A percentile compares a stretch with the other conserved stretches of the same genome.
phyloP scores from a whole-genome alignment of 257 asterid species.

The Mitragyna speciosa region DNA sequence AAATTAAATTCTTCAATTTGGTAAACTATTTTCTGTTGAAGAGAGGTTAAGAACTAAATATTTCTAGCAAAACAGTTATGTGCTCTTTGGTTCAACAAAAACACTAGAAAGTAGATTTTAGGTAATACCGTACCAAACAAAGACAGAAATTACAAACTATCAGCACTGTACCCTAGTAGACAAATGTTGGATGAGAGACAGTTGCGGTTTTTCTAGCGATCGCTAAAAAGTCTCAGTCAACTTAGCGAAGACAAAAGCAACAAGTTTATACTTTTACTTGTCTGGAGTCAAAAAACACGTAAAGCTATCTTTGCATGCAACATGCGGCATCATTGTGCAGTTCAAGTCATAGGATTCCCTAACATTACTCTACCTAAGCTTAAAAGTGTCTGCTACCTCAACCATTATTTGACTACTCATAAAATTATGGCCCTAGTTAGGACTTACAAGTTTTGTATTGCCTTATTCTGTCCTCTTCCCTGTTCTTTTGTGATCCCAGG shows the following conservation, averaged over 20 bases:
- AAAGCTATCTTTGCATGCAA: conserved; percentile 8
- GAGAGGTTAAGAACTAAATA: no score
- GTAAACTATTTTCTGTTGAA: no score
- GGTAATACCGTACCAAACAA: no score
- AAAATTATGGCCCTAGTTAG: neutral
- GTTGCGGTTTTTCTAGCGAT: neutral
- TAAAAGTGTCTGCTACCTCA: neutral
- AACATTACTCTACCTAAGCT: no score
- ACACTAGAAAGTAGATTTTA: no score
- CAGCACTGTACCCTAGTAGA: no score
- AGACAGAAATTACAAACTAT: no score
- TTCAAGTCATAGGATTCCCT: conserved; percentile 26
- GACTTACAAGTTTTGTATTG: neutral
- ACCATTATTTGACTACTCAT: conserved; percentile 6
- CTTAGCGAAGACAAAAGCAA: conserved; percentile 6
- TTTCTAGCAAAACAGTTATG: no score
- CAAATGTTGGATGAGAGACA: neutral
- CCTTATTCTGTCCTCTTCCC: neutral
- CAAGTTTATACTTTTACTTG: conserved; percentile 9
- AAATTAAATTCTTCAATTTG: no score
- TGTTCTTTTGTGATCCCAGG: neutral
- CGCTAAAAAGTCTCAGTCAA: neutral
- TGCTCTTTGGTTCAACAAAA: no score
- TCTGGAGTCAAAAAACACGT: conserved; percentile 4
- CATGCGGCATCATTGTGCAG: neutral